Percentiles rank a stretch among this genome's conserved stretches.
These are phyloP conservation scores for Phytophthora pinifolia DNA, from an alignment of 352 stramenopile species.

Conservation along the genomic window DNA sequence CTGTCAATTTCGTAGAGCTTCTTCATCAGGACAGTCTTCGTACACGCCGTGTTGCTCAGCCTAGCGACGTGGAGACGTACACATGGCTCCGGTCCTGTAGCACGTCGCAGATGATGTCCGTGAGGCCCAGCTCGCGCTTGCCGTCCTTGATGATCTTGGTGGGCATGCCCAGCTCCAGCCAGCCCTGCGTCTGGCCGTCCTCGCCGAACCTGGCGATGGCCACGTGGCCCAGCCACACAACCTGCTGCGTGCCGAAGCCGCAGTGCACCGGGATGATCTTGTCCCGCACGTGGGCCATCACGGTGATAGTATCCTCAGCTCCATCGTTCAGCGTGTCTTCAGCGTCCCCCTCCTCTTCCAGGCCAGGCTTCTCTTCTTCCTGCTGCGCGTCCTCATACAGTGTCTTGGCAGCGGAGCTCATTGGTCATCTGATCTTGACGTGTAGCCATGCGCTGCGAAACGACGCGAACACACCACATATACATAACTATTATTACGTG, in stretches of 20 bases:
- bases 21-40: too few species aligned
- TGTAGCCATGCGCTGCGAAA: too few species aligned
- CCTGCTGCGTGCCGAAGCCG: conserved; percentile 71
- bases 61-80: conserved; percentile 60
- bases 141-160: conserved; percentile 43
- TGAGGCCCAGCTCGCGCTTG: conserved; percentile 47
- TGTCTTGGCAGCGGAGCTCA: too few species aligned
- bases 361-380: too few species aligned
- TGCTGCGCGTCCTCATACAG: too few species aligned
- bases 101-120: conserved; percentile 72
- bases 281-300: conserved; percentile 66
- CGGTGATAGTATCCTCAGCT: conserved; percentile 51
- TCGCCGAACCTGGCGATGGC: conserved; percentile 73
- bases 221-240: conserved; percentile 71
- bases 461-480: background rate
- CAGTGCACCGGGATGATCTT: conserved; percentile 74
- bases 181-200: conserved; percentile 38
- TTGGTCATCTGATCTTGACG: too few species aligned
- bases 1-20: too few species aligned
- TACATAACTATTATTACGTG: background rate
- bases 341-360: too few species aligned
- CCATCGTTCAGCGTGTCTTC: conserved; percentile 46
- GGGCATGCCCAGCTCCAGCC: conserved; percentile 51
- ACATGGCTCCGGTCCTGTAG: conserved; percentile 58
- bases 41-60: conserved; percentile 11